Evolutionary conservation across 331 rosid genomes (phyloP).

Genomic region (Rhamnella rubrinervis): DNA sequence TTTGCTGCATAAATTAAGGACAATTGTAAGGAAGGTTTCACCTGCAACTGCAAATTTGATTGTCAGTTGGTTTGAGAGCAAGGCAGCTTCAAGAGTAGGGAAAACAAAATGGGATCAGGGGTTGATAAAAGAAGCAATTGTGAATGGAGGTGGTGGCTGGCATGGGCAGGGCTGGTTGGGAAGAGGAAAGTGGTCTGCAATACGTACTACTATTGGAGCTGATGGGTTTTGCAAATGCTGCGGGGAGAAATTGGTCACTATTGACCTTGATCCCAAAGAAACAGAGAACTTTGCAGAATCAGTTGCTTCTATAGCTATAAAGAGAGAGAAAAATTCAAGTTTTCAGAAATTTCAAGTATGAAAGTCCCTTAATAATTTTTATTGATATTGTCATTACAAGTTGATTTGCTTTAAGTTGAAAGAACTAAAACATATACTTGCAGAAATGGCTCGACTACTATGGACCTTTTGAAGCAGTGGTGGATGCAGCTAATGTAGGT

Average conservation of each 20-base stretch:
- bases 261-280: slow-evolving; percentile 89
- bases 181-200: slow-evolving; percentile 74
- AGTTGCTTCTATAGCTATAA: slow-evolving; percentile 72
- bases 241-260: slow-evolving; percentile 62
- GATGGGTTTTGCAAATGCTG: slow-evolving; percentile 86
- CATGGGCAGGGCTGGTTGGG: slow-evolving; percentile 97
- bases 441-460: slow-evolving; percentile 89
- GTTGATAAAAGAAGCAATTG: slow-evolving; percentile 50
- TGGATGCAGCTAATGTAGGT: slow-evolving; percentile 94
- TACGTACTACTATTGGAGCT: slow-evolving; percentile 52
- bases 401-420: slow-evolving; percentile 16
- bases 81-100: slow-evolving; percentile 72
- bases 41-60: slow-evolving; percentile 59
- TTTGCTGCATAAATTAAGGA: slow-evolving; percentile 78
- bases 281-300: slow-evolving; percentile 85
- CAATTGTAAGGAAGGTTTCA: slow-evolving; percentile 62
- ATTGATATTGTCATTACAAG: slow-evolving; percentile 19
- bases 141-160: slow-evolving; percentile 96
- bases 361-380: slow-evolving; percentile 16
- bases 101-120: slow-evolving; percentile 65
- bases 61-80: slow-evolving; percentile 63
- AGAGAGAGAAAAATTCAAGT: slow-evolving; percentile 67
- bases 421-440: slow-evolving; percentile 25
- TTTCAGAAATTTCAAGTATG: slow-evolving; percentile 88
- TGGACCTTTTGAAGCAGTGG: slow-evolving; percentile 96